phyloP scores from a whole-genome alignment of 495 filamentous ascomycete genomes.

The Letharia lupina region DNA sequence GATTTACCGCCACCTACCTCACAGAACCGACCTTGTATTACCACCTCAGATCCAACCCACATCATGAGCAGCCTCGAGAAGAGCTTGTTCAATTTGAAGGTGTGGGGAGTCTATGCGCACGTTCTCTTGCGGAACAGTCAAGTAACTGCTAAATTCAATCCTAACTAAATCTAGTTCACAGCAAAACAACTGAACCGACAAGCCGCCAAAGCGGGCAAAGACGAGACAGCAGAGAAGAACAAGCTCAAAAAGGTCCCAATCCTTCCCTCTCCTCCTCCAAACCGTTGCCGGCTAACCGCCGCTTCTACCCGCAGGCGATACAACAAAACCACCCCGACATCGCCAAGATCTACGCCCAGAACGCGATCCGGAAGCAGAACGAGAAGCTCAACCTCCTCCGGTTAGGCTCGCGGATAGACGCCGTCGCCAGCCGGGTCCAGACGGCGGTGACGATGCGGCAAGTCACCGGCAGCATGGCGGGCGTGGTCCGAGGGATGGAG shows the following conservation, averaged over 20 bases:
- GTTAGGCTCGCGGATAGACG: conserved; percentile 52
- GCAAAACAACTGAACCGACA: conserved; percentile 76
- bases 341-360: conserved; percentile 74
- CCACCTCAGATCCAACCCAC: background rate
- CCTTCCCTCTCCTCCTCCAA: background rate
- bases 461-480: conserved; percentile 56
- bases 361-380: conserved; percentile 71
- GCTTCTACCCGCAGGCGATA: conserved; percentile 37
- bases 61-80: conserved; percentile 4
- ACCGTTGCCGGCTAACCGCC: background rate
- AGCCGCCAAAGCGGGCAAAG: conserved; percentile 71
- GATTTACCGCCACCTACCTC: background rate
- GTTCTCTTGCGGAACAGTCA: background rate
- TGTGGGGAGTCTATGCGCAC: background rate
- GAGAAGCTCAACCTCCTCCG: conserved; percentile 55
- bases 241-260: conserved; percentile 65
- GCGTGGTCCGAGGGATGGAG: conserved; percentile 59
- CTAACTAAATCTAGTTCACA: conserved; percentile 51
- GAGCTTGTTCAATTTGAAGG: conserved; percentile 15
- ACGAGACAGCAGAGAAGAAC: conserved; percentile 70
- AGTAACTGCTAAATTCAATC: background rate
- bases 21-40: background rate
- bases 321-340: conserved; percentile 63
- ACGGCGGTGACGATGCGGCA: conserved; percentile 60
- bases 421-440: conserved; percentile 53